Base-by-base conservation (phyloP, 2,329 filamentous ascomycete genomes). In the Nannizziopsis arthrosporioides region DNA sequence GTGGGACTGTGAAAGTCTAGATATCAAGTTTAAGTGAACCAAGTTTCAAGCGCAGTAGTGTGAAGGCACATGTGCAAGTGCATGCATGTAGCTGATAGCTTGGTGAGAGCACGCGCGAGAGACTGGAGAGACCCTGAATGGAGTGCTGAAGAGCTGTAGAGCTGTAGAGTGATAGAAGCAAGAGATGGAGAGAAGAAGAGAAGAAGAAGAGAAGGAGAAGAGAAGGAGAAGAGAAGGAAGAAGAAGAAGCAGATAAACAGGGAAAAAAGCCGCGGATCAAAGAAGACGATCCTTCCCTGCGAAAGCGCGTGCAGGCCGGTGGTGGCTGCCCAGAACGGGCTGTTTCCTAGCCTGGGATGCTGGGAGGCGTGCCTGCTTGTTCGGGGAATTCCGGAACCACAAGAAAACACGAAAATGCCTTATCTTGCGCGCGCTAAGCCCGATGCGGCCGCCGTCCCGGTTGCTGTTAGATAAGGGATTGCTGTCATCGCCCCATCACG, bases 401-500 rank as follows among this genome's bases (percentile, higher is more conserved):
- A 27, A 27, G 22, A 27, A 27, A 27, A 27, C 38, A 47, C 45
- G 45, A 47, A 30, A 47, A 47, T 14, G 31, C 45, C 45, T 47
- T 47, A 47, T 47, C 45, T 36, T 9, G 10, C 18, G 5, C 5
- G 18, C 45, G 45, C 45, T 47, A 47, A 30, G 18, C 45, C 45
- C 45, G 42, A 47, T 41, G 8, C 37, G 45, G 38, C 3, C 11
- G 5, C n/a, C 3, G 2, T 7, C 9, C 5, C 17, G 18, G 38
- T 38, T 46, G 22, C 38, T 8, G 15, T 47, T 41, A 47, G 30
- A 22, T 42, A 47, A 42, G 31, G 37, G 45, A 47, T 32, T 46
- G 36, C 5, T 39, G 44, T 46, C 44, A 46, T 40, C 17, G 5
- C 17, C 15, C n/a, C 17, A 6, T 46, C 44, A 46, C 36, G 27